These are phyloP conservation scores for Pelagophyceae sp. DNA, from an alignment of 352 stramenopile species.

Conservation along the genomic window DNA sequence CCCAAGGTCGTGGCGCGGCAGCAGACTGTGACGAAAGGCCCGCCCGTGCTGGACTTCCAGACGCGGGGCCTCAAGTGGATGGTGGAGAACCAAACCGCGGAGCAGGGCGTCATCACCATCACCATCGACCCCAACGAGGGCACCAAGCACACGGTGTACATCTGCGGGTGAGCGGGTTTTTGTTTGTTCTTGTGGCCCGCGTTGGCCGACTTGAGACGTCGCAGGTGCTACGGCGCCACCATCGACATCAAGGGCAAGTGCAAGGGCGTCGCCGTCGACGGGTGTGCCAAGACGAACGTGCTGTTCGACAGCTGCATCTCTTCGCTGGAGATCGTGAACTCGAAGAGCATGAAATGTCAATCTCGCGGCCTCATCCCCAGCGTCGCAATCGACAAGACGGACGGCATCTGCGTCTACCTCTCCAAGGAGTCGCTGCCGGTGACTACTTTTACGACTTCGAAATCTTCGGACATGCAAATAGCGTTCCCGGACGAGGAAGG, in stretches of 20 bases:
- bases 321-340: conserved; percentile 94
- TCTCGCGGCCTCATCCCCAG: conserved; percentile 78
- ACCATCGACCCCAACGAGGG: conserved; percentile 60
- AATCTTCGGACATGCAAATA: conserved; percentile 81
- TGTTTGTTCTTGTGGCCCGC: background rate
- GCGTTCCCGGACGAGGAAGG: conserved; percentile 21
- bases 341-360: conserved; percentile 90
- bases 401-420: conserved; percentile 89
- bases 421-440: conserved; percentile 71
- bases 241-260: conserved; percentile 93
- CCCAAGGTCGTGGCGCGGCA: conserved; percentile 37
- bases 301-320: conserved; percentile 91
- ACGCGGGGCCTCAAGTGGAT: conserved; percentile 89
- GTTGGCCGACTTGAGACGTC: too few species aligned
- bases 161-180: too few species aligned
- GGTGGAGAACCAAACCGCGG: conserved; percentile 85
- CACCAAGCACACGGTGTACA: conserved; percentile 74
- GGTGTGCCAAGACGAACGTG: conserved; percentile 86
- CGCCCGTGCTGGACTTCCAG: conserved; percentile 63
- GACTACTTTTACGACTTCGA: conserved; percentile 81
- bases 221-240: conserved; percentile 80
- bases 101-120: conserved; percentile 66
- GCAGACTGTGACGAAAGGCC: conserved; percentile 33
- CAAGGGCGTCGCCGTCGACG: conserved; percentile 91
- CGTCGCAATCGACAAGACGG: conserved; percentile 97